phyloP scores from a whole-genome alignment of 2,329 filamentous ascomycete species.

The Diaporthe vexans region DNA sequence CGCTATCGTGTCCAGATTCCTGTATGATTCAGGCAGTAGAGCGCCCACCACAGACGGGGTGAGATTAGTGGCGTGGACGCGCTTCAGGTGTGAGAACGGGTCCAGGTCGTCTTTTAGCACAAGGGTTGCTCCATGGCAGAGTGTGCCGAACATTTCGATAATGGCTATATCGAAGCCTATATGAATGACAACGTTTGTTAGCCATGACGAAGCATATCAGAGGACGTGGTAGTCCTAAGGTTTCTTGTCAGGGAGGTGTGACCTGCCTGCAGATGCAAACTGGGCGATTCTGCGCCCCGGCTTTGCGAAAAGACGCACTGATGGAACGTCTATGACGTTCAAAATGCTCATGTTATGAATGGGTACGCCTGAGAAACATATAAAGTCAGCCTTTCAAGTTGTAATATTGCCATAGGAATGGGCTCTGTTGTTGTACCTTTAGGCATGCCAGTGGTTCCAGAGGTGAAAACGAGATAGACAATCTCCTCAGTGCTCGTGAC shows the following conservation, averaged over 20 bases:
- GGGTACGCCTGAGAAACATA: constrained; percentile 4
- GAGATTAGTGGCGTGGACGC: constrained; percentile 34
- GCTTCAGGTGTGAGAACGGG: constrained; percentile 40
- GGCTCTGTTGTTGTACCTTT: not conserved
- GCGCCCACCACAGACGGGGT: constrained; percentile 3
- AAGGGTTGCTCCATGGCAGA: constrained; percentile 41
- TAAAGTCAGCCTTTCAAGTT: not conserved
- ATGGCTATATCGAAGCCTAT: constrained; percentile 14
- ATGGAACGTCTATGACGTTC: constrained; percentile 6
- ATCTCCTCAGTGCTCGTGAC: not conserved
- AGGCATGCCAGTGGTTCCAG: not conserved
- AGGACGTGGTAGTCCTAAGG: not conserved
- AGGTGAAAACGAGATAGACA: constrained; percentile 2
- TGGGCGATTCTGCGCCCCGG: constrained; percentile 17
- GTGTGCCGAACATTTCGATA: constrained; percentile 21
- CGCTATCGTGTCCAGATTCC: constrained; percentile 8
- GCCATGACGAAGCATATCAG: not conserved
- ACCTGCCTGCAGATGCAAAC: constrained; percentile 15
- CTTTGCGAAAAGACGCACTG: not conserved
- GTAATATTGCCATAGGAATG: no score
- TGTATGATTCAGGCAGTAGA: constrained; percentile 9
- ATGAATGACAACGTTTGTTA: not conserved
- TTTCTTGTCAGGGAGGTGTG: not conserved
- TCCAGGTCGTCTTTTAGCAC: constrained; percentile 40
- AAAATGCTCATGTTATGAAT: constrained; percentile 7